These are phyloP conservation scores for Gnetum montanum DNA, from an alignment of 75 land plant species.

Conservation along the genomic window DNA sequence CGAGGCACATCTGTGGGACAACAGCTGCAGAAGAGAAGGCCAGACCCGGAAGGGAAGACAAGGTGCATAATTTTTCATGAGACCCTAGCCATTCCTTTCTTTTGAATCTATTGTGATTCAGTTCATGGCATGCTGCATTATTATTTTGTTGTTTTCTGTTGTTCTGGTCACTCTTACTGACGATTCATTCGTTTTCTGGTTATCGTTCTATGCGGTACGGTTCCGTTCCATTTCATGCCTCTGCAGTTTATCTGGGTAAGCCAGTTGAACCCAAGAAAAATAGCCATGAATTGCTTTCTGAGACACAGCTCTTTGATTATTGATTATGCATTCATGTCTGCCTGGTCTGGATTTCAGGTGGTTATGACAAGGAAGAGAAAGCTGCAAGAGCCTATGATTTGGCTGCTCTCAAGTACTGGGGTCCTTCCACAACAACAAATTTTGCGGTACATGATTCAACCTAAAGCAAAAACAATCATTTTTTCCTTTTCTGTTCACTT, in stretches of 20 bases:
- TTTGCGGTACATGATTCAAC: conserved; percentile 69
- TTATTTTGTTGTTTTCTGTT: no score
- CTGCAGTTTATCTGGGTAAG: conserved; percentile 42
- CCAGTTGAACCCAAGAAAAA: no score
- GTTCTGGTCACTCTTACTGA: no score
- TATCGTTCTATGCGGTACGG: not conserved
- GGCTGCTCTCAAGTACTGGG: conserved; percentile 97
- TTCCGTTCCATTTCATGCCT: not conserved
- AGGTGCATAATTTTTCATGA: conserved; percentile 27
- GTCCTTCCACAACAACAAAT: conserved; percentile 83
- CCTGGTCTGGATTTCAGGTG: conserved; percentile 31
- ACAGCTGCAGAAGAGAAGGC: conserved; percentile 92
- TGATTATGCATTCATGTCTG: no score
- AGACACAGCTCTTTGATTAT: no score
- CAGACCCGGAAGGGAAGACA: conserved; percentile 93
- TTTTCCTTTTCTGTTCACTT: no score
- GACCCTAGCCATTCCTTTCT: not conserved
- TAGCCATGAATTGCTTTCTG: no score
- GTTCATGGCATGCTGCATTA: no score
- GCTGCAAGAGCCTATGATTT: conserved; percentile 95
- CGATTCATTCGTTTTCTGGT: not conserved
- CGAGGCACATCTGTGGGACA: conserved; percentile 95
- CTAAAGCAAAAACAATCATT: no score
- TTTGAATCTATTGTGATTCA: no score
- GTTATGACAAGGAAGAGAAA: conserved; percentile 96